Evolutionary conservation across 768 basidiomycete genomes (phyloP).

Genomic region (Auriscalpium orientale): DNA sequence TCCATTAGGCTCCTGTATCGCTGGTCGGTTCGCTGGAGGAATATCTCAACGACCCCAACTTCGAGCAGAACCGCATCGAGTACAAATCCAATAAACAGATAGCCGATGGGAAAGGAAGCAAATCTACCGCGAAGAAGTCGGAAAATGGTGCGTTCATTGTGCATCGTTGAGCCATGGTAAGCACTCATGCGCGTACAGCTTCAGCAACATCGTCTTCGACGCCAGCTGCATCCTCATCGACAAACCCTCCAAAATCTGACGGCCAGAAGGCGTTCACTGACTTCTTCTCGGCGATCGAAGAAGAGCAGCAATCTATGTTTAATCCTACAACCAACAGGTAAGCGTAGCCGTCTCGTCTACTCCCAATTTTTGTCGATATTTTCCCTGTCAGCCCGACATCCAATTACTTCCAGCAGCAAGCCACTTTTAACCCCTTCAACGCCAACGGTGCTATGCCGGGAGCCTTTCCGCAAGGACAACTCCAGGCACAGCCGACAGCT

Average conservation of each 20-base stretch:
- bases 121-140: slow-evolving; percentile 13
- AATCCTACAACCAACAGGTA: slow-evolving; percentile 57
- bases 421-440: slow-evolving; percentile 72
- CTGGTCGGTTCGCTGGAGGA: slow-evolving; percentile 92
- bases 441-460: slow-evolving; percentile 44
- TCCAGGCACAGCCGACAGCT: slow-evolving; percentile 41
- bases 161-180: background rate
- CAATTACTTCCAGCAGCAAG: slow-evolving; percentile 50
- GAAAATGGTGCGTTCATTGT: slow-evolving; percentile 24
- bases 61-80: slow-evolving; percentile 90
- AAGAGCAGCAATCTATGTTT: slow-evolving; percentile 66
- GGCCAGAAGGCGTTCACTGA: slow-evolving; percentile 54
- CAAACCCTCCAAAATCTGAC: slow-evolving; percentile 24
- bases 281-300: slow-evolving; percentile 87
- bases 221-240: slow-evolving; percentile 20
- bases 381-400: slow-evolving; percentile 34
- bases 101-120: slow-evolving; percentile 36
- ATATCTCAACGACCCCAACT: slow-evolving; percentile 93
- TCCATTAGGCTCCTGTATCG: slow-evolving; percentile 78
- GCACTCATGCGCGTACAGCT: background rate
- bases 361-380: background rate
- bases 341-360: slow-evolving; percentile 1
- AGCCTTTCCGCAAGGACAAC: slow-evolving; percentile 26
- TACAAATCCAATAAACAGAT: slow-evolving; percentile 78
- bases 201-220: slow-evolving; percentile 15